phyloP scores from a whole-genome alignment of 2,329 filamentous ascomycete species.

The Verruconis gallopava region DNA sequence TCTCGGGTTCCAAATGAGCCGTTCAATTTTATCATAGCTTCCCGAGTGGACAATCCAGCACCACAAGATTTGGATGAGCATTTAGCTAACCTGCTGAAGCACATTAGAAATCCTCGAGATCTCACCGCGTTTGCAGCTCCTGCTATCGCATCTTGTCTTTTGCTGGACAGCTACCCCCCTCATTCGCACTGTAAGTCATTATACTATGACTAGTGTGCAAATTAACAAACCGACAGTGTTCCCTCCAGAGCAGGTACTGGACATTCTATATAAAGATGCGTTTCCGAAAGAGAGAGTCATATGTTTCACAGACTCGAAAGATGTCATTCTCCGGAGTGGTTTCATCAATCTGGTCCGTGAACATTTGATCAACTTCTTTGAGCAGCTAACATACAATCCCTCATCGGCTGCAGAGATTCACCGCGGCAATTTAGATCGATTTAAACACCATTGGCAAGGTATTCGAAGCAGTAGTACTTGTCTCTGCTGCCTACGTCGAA shows the following conservation, averaged over 20 bases:
- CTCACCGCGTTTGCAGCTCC: constrained; percentile 15
- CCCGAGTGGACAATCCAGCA: constrained; percentile 12
- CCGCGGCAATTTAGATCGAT: constrained; percentile 4
- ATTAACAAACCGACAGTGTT: constrained; percentile 8
- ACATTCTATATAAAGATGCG: constrained; percentile 12
- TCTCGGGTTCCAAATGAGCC: constrained; percentile 9
- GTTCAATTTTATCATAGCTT: constrained; percentile 15
- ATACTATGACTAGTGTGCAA: neutral
- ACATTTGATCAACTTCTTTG: constrained; percentile 11
- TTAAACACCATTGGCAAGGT: constrained; percentile 10
- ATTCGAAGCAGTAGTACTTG: constrained; percentile 14
- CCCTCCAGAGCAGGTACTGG: constrained; percentile 10
- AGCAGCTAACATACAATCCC: constrained; percentile 9
- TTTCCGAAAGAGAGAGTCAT: constrained; percentile 7
- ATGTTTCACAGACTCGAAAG: constrained; percentile 6
- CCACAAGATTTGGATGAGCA: constrained; percentile 13
- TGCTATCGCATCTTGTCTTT: constrained; percentile 15
- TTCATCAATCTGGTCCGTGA: constrained; percentile 13
- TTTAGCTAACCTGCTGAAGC: constrained; percentile 15
- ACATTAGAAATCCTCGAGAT: constrained; percentile 12
- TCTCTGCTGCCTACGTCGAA: constrained; percentile 12
- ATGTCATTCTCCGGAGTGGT: constrained; percentile 11
- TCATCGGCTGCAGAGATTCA: constrained; percentile 11
- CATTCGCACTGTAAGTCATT: constrained; percentile 10
- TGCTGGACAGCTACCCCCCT: constrained; percentile 17